phyloP scores from a whole-genome alignment of 169 alveolate genomes.

The Prorocentrum cordatum region DNA sequence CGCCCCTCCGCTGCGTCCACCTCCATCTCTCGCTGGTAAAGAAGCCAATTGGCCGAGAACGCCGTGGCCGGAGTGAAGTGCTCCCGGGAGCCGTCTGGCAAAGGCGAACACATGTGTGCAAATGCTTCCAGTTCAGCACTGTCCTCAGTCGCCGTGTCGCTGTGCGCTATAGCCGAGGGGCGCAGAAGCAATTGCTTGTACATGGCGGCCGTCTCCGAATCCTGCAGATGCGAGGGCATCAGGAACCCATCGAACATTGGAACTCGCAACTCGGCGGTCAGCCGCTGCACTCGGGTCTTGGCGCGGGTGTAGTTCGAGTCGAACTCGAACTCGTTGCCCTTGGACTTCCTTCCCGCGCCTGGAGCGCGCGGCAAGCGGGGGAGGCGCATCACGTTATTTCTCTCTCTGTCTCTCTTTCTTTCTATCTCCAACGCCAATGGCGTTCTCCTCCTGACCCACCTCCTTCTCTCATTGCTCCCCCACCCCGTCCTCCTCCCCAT shows the following conservation, averaged over 20 bases:
- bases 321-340: background rate
- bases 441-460: too few species aligned
- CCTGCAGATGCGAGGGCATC: background rate
- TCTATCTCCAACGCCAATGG: too few species aligned
- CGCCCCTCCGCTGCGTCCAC: background rate
- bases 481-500: too few species aligned
- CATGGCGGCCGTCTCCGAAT: background rate
- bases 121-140: background rate
- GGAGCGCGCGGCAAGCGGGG: background rate
- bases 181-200: constrained; percentile 10
- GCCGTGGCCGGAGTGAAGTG: background rate
- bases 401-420: too few species aligned
- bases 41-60: background rate
- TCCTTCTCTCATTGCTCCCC: too few species aligned
- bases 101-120: background rate
- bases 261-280: background rate
- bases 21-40: background rate
- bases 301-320: background rate
- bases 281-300: background rate
- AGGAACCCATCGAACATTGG: constrained; percentile 21
- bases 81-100: background rate
- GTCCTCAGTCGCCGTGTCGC: background rate
- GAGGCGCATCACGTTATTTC: too few species aligned
- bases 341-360: background rate
- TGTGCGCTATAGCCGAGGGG: background rate